Conservation (phyloP, 2,329 filamentous ascomycete species). For the Aspergillus bombycis region DNA sequence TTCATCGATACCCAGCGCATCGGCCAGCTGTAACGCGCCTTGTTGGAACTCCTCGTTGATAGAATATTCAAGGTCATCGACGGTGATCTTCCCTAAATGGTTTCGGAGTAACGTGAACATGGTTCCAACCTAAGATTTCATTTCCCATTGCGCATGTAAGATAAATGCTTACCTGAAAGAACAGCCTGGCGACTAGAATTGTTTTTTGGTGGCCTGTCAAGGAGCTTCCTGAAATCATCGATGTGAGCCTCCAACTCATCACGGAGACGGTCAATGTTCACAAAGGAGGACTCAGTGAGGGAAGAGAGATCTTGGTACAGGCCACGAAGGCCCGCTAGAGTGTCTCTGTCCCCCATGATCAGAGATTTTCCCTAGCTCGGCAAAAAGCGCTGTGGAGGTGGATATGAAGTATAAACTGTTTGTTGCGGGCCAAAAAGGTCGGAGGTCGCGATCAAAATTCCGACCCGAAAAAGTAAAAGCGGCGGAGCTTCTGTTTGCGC, state of each 20-base stretch:
- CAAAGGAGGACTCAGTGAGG: slow-evolving; percentile 70
- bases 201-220: slow-evolving; percentile 76
- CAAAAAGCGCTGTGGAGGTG: slow-evolving; percentile 30
- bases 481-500: slow-evolving; percentile 15
- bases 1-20: slow-evolving; percentile 89
- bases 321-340: slow-evolving; percentile 76
- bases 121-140: not conserved
- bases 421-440: slow-evolving; percentile 35
- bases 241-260: slow-evolving; percentile 67
- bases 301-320: slow-evolving; percentile 84
- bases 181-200: slow-evolving; percentile 74
- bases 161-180: slow-evolving; percentile 61
- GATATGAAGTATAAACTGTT: slow-evolving; percentile 28
- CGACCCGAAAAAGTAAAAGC: slow-evolving; percentile 26
- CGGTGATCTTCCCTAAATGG: slow-evolving; percentile 69
- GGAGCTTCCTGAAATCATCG: slow-evolving; percentile 68
- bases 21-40: slow-evolving; percentile 76
- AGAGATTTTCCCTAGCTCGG: slow-evolving; percentile 25
- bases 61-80: slow-evolving; percentile 73
- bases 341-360: slow-evolving; percentile 72
- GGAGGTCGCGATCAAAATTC: slow-evolving; percentile 42
- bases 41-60: slow-evolving; percentile 90
- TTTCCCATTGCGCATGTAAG: not conserved
- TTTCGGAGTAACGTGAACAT: slow-evolving; percentile 24
- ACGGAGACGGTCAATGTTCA: slow-evolving; percentile 70